Conservation (phyloP, 1,284 basidiomycete genomes). For the Thecaphora thlaspeos region DNA sequence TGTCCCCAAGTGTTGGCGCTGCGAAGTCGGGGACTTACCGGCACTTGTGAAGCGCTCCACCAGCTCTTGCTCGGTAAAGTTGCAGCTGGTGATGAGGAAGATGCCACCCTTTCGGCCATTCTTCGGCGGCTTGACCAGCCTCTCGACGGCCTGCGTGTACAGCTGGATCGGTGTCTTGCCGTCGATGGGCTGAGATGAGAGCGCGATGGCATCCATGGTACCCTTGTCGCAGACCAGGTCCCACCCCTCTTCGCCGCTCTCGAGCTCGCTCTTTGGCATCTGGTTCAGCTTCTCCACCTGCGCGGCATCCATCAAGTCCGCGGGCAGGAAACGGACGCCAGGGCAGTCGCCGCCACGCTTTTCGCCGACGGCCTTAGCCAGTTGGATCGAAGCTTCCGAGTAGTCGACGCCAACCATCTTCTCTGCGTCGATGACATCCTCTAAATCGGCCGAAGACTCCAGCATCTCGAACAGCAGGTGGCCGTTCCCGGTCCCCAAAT, state of each 20-base stretch:
- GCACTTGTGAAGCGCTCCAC: constrained; percentile 63
- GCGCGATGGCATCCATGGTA: constrained; percentile 76
- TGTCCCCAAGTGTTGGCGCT: too few species aligned
- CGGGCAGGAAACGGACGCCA: constrained; percentile 48
- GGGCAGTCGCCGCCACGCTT: constrained; percentile 34
- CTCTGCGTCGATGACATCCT: constrained; percentile 66
- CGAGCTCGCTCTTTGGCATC: constrained; percentile 1
- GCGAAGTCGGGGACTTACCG: constrained; percentile 8
- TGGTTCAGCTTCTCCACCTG: constrained; percentile 7
- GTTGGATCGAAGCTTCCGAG: constrained; percentile 69
- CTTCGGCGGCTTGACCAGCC: constrained; percentile 62
- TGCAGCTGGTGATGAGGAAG: constrained; percentile 81
- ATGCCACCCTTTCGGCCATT: constrained; percentile 64
- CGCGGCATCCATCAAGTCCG: constrained; percentile 51
- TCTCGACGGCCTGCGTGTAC: constrained; percentile 68
- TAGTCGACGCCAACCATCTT: constrained; percentile 77
- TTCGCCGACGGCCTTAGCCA: constrained; percentile 44
- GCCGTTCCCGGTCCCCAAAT: constrained; percentile 81
- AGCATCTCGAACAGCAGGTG: constrained; percentile 71
- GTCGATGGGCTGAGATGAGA: constrained; percentile 67
- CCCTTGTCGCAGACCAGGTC: constrained; percentile 59
- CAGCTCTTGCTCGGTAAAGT: constrained; percentile 82
- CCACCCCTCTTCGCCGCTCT: constrained; percentile 26
- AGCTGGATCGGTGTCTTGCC: constrained; percentile 65
- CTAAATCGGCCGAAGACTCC: constrained; percentile 51